phyloP scores from a whole-genome alignment of 352 stramenopile genomes.

The Phytophthora agathidicida region DNA sequence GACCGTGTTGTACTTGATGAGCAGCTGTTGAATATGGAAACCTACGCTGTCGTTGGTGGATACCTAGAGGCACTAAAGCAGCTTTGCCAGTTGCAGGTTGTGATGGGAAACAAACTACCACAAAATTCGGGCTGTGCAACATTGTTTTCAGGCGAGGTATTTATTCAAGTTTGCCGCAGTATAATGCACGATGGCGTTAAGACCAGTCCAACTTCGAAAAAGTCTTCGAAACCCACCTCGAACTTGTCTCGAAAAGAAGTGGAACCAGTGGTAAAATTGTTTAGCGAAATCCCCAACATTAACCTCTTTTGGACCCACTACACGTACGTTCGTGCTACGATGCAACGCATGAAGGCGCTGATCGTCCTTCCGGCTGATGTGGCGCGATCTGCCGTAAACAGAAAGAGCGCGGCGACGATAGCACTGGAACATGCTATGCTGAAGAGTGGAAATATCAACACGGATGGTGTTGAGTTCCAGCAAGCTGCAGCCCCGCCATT shows the following conservation, averaged over 20 bases:
- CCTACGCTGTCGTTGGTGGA: constrained; percentile 46
- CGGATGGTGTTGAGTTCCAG: background rate
- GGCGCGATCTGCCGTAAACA: background rate
- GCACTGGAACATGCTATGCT: constrained; percentile 28
- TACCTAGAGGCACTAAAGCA: constrained; percentile 67
- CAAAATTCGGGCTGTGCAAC: constrained; percentile 45
- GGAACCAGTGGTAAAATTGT: constrained; percentile 27
- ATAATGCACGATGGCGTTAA: constrained; percentile 28
- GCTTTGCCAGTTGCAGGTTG: constrained; percentile 54
- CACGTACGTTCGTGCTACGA: constrained; percentile 30
- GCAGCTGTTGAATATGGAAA: constrained; percentile 53
- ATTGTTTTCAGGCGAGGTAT: constrained; percentile 73
- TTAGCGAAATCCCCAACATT: constrained; percentile 23
- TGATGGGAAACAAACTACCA: constrained; percentile 54
- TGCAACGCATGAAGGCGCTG: constrained; percentile 40
- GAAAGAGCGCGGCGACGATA: constrained; percentile 18
- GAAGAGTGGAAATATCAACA: constrained; percentile 1
- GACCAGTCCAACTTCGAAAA: constrained; percentile 11
- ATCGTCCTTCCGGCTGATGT: constrained; percentile 25
- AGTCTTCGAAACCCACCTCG: constrained; percentile 5
- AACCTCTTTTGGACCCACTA: constrained; percentile 42
- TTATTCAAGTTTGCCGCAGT: constrained; percentile 55
- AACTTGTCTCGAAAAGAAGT: constrained; percentile 35
- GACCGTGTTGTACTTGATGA: constrained; percentile 33
- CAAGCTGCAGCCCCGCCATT: background rate